Conservation (phyloP, 306 rosid genomes). For the Arachis stenosperma region DNA sequence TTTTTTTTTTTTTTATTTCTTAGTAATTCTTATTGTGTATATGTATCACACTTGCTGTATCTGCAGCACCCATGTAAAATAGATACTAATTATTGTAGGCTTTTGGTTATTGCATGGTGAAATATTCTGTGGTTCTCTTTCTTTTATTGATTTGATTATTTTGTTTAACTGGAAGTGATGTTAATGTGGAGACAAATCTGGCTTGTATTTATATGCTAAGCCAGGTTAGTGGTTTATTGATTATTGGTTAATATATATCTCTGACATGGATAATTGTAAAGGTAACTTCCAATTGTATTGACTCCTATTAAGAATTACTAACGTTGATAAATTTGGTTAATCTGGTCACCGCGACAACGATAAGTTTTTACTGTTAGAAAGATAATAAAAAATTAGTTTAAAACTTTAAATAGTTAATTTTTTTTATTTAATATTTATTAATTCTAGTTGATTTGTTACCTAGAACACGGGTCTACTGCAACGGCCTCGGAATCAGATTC, state of each 20-base stretch:
- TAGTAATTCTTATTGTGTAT: constrained; percentile 41
- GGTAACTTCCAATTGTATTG: background rate
- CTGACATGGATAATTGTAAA: background rate
- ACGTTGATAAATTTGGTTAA: constrained; percentile 12
- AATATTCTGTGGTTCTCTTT: background rate
- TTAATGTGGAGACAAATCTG: background rate
- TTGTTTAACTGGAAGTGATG: background rate
- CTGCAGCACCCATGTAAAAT: constrained; percentile 30
- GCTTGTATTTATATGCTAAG: background rate
- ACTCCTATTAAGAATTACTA: background rate
- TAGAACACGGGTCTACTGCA: no score
- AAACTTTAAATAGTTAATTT: no score
- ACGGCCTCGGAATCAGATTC: no score
- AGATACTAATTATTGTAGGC: constrained; percentile 5
- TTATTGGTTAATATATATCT: background rate
- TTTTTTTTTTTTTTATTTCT: background rate
- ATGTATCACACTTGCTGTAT: constrained; percentile 20
- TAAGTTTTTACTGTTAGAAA: no score
- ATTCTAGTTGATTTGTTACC: no score
- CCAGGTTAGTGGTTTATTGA: background rate
- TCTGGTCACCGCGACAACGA: constrained; percentile 26
- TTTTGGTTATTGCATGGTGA: constrained; percentile 3
- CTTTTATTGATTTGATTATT: background rate
- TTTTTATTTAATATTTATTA: no score
- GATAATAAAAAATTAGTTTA: no score